Evolutionary conservation across 495 filamentous ascomycete genomes (phyloP).

Genomic region (Podospora tetraspora): DNA sequence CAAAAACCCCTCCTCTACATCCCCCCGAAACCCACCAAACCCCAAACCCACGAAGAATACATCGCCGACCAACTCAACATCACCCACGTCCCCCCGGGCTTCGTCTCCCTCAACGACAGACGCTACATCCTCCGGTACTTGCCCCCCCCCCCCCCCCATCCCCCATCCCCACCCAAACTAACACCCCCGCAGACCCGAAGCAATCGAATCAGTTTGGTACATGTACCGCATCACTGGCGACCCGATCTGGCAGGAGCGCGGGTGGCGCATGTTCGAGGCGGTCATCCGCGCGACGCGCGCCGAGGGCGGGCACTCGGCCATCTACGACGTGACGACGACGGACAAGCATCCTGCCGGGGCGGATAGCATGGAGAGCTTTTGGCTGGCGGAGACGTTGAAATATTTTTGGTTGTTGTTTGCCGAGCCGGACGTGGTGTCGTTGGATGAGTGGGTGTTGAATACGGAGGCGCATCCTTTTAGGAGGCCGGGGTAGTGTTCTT

Average conservation of each 20-base stretch:
- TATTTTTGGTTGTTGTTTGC: conserved; percentile 91
- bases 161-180: conserved; percentile 14
- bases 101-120: conserved; percentile 51
- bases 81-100: conserved; percentile 63
- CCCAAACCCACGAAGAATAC: conserved; percentile 59
- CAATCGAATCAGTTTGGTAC: conserved; percentile 92
- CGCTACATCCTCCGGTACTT: conserved; percentile 73
- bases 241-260: conserved; percentile 70
- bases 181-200: conserved; percentile 64
- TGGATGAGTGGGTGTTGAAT: conserved; percentile 82
- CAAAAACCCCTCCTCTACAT: conserved; percentile 25
- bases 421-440: conserved; percentile 61
- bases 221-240: conserved; percentile 91
- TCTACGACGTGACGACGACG: conserved; percentile 56
- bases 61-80: conserved; percentile 52
- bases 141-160: background rate
- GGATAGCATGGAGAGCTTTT: conserved; percentile 60
- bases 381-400: conserved; percentile 78
- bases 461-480: conserved; percentile 56
- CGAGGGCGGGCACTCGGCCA: conserved; percentile 63
- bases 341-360: conserved; percentile 17
- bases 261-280: conserved; percentile 85
- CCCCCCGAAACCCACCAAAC: conserved; percentile 32
- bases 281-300: conserved; percentile 62
- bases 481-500: conserved; percentile 34